Evolutionary conservation across 805 yeast species (phyloP), one percentile per base, ranked within the genome.

Genomic region (Zygoascus biomembranicola): DNA sequence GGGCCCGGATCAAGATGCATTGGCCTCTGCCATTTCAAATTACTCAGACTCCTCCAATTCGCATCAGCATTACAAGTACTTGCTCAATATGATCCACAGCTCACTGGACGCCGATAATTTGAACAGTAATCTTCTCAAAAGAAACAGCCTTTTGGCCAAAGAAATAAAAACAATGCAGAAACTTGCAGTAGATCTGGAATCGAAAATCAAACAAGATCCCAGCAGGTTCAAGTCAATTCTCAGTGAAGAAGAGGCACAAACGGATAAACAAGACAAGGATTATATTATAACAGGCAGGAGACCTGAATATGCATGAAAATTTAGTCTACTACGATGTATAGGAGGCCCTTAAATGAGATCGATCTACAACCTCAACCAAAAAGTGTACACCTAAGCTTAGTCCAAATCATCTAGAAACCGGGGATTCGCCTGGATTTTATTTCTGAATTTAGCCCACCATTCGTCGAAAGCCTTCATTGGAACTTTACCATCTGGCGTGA

Each of bases 361-460:
- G 28, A 23, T 23, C 6, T 23, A 23, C 28, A 23, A 23, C 28
- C 28, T 23, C 28, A 23, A 23, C 28, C 28, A 4, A 3, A 23
- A 23, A 23, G 6, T 4, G 28, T 23, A 23, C 28, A 3, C 28
- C 6, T 3, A 4, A 23, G 6, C 28, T 8, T n/a, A 35, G 39
- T 66, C 67, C 16, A 70, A 56, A 32, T 73, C 75, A 56, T 88
- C 87, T 49, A 92, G 69, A 65, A 89, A 90, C 52, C 79, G 81
- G 1, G 97, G 97, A 65, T 92, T 95, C 56, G 85, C 86, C 10
- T 80, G 76, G 55, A 94, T 62, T 63, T 85, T 84, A 6, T 78
- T 69, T 66, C 80, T 87, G 70, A 94, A 92, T 69, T 89, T 90
- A 59, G 78, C 83, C 99, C 99, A 71, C 99, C 99, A 92, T 43